Conservation (phyloP, 306 rosid species). For the Pyrus pyrifolia region DNA sequence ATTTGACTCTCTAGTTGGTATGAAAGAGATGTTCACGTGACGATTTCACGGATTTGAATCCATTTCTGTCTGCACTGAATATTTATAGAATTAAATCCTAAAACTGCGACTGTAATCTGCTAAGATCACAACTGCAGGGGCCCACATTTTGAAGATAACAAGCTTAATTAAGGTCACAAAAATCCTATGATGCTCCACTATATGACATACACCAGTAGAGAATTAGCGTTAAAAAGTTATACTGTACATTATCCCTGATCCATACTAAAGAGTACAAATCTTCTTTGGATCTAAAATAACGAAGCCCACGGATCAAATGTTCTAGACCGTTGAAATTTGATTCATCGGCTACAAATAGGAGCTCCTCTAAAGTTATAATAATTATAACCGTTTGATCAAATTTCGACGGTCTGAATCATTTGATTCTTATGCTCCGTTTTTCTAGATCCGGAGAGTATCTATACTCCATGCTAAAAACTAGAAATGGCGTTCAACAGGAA, state of each 20-base stretch:
- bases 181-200: not conserved
- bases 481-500: not conserved
- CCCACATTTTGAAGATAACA: not conserved
- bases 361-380: too few species aligned
- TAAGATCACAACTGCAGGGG: not conserved
- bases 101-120: not conserved
- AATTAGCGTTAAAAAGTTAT: too few species aligned
- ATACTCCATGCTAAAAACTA: not conserved
- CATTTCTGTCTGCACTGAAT: not conserved
- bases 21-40: not conserved
- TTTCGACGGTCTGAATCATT: too few species aligned
- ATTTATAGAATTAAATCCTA: not conserved
- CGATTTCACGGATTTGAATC: not conserved
- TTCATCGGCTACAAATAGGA: fast-evolving
- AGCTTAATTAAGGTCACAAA: not conserved
- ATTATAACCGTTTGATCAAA: too few species aligned
- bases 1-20: not conserved
- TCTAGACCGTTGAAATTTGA: too few species aligned
- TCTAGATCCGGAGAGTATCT: too few species aligned
- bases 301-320: too few species aligned
- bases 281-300: too few species aligned
- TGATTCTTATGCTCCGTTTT: fast-evolving
- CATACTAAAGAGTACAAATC: too few species aligned
- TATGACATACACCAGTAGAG: too few species aligned
- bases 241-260: too few species aligned